A percentile compares a stretch with the other conserved stretches of the same genome.
phyloP scores from a whole-genome alignment of 768 basidiomycete genomes.

The Boletus subparvulus region DNA sequence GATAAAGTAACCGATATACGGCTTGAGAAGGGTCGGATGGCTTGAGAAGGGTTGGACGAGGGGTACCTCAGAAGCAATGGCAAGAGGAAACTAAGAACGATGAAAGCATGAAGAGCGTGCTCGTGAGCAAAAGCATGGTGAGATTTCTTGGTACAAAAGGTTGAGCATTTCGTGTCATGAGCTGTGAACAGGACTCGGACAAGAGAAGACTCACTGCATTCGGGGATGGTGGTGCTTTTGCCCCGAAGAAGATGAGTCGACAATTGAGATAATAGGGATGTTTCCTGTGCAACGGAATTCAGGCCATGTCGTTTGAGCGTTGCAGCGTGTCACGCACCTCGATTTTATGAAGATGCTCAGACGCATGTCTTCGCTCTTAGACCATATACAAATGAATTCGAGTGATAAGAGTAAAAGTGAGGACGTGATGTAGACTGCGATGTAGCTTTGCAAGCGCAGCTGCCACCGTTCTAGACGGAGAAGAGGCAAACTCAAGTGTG shows the following conservation, averaged over 20 bases:
- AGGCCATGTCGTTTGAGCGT: not conserved
- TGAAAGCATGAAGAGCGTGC: constrained; percentile 40
- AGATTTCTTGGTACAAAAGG: constrained; percentile 24
- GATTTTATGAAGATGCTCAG: constrained; percentile 66
- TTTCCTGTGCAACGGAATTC: constrained; percentile 46
- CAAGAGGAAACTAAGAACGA: constrained; percentile 39
- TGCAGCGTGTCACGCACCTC: constrained; percentile 41
- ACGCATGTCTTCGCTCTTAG: constrained; percentile 37
- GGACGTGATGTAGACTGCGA: constrained; percentile 48
- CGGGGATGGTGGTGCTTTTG: constrained; percentile 12
- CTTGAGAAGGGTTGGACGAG: constrained; percentile 48
- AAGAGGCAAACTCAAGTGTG: constrained; percentile 45
- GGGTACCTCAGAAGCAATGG: constrained; percentile 58
- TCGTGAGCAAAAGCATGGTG: constrained; percentile 34
- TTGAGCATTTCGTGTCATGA: constrained; percentile 5
- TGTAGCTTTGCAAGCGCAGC: constrained; percentile 47
- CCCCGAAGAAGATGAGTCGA: constrained; percentile 59
- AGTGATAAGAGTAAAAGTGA: constrained; percentile 43
- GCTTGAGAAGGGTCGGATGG: constrained; percentile 56
- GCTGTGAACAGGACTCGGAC: not conserved
- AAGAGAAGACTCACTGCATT: constrained; percentile 18
- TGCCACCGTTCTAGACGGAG: constrained; percentile 50
- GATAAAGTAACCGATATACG: constrained; percentile 64
- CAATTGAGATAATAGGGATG: constrained; percentile 76
- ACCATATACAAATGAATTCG: constrained; percentile 39